Conservation (phyloP, 2,329 filamentous ascomycete species). For the Herpotrichia juniperi region DNA sequence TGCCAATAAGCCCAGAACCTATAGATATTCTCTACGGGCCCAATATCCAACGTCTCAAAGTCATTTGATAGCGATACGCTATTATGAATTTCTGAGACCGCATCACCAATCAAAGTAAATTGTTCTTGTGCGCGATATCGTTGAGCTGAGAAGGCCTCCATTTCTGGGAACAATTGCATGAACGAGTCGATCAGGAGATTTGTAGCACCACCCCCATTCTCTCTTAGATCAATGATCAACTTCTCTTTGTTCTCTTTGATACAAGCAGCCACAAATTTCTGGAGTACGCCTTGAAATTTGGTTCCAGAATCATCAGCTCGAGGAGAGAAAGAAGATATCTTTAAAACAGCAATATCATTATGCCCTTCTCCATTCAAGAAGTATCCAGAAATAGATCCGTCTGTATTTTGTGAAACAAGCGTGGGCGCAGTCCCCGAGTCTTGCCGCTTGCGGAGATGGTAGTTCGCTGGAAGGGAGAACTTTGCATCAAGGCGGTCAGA, state of each 20-base stretch:
- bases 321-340: constrained; percentile 47
- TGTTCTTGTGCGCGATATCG: constrained; percentile 26
- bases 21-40: constrained; percentile 17
- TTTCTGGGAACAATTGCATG: constrained; percentile 57
- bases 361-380: constrained; percentile 46
- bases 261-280: constrained; percentile 52
- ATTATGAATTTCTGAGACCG: constrained; percentile 26
- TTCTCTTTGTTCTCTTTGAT: constrained; percentile 58
- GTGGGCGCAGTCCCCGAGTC: constrained; percentile 11
- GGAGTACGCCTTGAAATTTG: constrained; percentile 38
- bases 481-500: not conserved
- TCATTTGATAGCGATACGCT: constrained; percentile 9
- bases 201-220: constrained; percentile 62
- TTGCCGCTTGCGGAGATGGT: constrained; percentile 26
- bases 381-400: constrained; percentile 49
- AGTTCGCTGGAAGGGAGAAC: constrained; percentile 9
- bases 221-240: constrained; percentile 66
- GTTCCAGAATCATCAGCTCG: constrained; percentile 17
- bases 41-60: constrained; percentile 6
- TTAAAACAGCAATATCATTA: constrained; percentile 49
- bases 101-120: constrained; percentile 25
- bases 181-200: constrained; percentile 50
- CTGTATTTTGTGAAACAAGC: constrained; percentile 19
- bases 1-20: constrained; percentile 30
- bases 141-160: constrained; percentile 44